Percentiles rank a stretch among this genome's conserved stretches.
These are phyloP conservation scores for Colletotrichum cordylinicola DNA, from an alignment of 2,329 filamentous ascomycete genomes.

Conservation along the genomic window DNA sequence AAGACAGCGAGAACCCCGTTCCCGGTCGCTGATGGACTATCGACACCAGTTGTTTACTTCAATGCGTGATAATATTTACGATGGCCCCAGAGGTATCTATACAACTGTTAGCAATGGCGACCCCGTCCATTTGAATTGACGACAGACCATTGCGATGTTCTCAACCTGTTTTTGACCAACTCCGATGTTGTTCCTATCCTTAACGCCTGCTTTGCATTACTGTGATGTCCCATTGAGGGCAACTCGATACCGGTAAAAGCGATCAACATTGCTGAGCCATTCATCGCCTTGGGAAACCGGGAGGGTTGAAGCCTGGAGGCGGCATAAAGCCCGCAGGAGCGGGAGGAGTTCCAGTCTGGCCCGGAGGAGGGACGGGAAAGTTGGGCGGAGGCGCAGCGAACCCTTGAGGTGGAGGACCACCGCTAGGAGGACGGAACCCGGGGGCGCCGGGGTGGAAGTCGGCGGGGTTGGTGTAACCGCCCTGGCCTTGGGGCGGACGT, in stretches of 20 bases:
- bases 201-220: slow-evolving; percentile 2
- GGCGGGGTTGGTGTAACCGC: slow-evolving; percentile 50
- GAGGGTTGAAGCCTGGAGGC: slow-evolving; percentile 46
- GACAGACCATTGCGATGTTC: slow-evolving; percentile 22
- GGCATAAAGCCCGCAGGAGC: slow-evolving; percentile 50
- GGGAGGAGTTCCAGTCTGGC: slow-evolving; percentile 31
- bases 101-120: slow-evolving; percentile 12
- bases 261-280: not conserved
- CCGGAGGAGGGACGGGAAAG: slow-evolving; percentile 46
- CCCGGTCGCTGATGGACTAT: not conserved
- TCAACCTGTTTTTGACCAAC: not conserved
- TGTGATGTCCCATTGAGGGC: not conserved
- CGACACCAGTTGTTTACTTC: not conserved
- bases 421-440: slow-evolving; percentile 37
- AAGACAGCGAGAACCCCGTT: not conserved
- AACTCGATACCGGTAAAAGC: not conserved
- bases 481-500: slow-evolving; percentile 52
- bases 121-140: not conserved
- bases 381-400: slow-evolving; percentile 44
- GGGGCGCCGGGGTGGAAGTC: slow-evolving; percentile 49
- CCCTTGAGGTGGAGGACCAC: slow-evolving; percentile 41
- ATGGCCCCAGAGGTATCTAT: not conserved
- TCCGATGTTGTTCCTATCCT: not conserved
- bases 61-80: not conserved
- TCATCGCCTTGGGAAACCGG: slow-evolving; percentile 36